Conservation (phyloP, 148 eudicot species). For the Nepenthes mirabilis region DNA sequence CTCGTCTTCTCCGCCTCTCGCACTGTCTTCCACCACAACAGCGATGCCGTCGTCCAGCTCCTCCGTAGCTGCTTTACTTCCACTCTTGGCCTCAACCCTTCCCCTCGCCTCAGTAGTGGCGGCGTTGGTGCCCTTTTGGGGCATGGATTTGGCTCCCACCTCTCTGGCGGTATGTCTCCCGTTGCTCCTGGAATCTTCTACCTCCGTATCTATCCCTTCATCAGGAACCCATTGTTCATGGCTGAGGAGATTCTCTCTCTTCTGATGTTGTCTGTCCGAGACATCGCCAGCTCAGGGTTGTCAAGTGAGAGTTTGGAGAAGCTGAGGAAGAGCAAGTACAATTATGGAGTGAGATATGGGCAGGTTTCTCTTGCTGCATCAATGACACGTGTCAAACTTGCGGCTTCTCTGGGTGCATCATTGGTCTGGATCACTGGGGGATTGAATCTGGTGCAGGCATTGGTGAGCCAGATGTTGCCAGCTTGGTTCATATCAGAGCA, state of each 20-base stretch:
- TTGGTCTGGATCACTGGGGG: constrained; percentile 86
- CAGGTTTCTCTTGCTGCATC: constrained; percentile 71
- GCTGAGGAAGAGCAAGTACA: constrained; percentile 37
- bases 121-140: constrained; percentile 91
- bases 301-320: constrained; percentile 32
- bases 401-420: constrained; percentile 80
- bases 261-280: constrained; percentile 59
- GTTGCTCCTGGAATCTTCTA: constrained; percentile 94
- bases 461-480: constrained; percentile 68
- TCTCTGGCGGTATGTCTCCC: constrained; percentile 54
- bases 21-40: constrained; percentile 78
- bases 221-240: constrained; percentile 47
- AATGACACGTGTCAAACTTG: constrained; percentile 62
- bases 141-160: constrained; percentile 72
- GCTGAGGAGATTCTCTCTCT: constrained; percentile 61
- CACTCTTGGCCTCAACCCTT: constrained; percentile 44
- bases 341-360: constrained; percentile 40
- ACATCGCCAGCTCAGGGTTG: constrained; percentile 44
- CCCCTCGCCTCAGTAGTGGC: constrained; percentile 33
- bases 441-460: constrained; percentile 34
- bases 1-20: constrained; percentile 80
- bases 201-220: constrained; percentile 56
- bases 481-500: constrained; percentile 78
- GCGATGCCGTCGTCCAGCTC: constrained; percentile 75
- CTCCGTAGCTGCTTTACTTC: constrained; percentile 61